Base-by-base conservation (phyloP, 2,329 filamentous ascomycete species). In the Lachnellula suecica region DNA sequence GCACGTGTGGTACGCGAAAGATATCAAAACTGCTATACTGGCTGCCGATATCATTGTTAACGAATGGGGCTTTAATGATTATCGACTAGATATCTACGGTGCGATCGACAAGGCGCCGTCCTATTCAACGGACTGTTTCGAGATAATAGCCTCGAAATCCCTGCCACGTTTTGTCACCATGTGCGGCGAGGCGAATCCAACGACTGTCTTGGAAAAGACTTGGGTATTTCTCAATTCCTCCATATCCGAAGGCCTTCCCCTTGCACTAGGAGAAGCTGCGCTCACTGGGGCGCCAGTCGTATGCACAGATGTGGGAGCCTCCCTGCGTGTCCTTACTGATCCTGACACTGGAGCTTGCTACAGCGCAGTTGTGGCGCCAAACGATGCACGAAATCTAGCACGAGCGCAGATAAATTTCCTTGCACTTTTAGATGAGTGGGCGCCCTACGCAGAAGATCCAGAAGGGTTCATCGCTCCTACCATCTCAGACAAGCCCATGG, bases 11-110 rank as follows among this genome's bases (percentile, higher is more conserved):
- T 65, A 63, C 24, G 52, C 52, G 56, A 86, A 86, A 64, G 83
- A 85, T 56, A 83, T 86, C 67, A 85, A 85, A 66, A 84, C 77
- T 2, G 82, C 83, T 3, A 75, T 86, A 20, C 70, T 85, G 4
- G 81, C 83, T 6, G 82, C 83, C 1, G 82, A 86, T 59, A 78
- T 86, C 56, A 85, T 86, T 56, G 76, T 84, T 58, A 85, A 86
- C 63, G 75, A 82, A 59, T 85, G 79, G 75, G 82, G 82, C n/a
- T 85, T 86, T 67, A 77, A 74, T 37, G 82, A 85, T 53, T 86
- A 85, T 66, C 74, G 77, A 48, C 74, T 86, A 2, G 76, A 83
- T 52, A 79, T 86, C 17, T 86, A 85, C 60, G 83, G 83, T 11
- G 81, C 81, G 17, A 79, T 84, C 50, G 83, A 85, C 65, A 82